phyloP scores from a whole-genome alignment of 306 rosid genomes.

The Calophaca sinica region DNA sequence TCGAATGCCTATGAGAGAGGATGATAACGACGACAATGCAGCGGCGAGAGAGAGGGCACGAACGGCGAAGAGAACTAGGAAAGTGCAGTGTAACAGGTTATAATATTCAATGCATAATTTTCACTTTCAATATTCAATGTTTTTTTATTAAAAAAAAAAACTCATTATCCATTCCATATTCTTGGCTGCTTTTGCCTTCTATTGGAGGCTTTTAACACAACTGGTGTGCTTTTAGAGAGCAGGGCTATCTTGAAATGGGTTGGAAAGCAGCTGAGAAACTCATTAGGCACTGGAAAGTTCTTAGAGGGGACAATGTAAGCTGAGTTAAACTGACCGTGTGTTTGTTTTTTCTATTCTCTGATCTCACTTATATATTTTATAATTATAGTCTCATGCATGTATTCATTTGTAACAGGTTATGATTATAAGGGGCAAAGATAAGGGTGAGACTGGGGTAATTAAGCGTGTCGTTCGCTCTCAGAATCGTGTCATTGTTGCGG shows the following conservation, averaged over 20 bases:
- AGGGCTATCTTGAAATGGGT: constrained; percentile 65
- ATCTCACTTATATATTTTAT: background rate
- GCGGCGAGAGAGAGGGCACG: too few relatives aligned
- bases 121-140: too few relatives aligned
- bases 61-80: too few relatives aligned
- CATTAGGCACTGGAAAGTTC: constrained; percentile 84
- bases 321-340: background rate
- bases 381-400: background rate
- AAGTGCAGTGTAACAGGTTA: too few relatives aligned
- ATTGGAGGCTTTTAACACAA: background rate
- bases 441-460: constrained; percentile 75
- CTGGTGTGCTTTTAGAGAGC: constrained; percentile 12
- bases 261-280: constrained; percentile 99
- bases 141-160: too few relatives aligned
- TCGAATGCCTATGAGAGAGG: too few relatives aligned
- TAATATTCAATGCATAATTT: too few relatives aligned
- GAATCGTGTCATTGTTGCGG: constrained; percentile 93
- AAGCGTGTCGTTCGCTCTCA: constrained; percentile 92
- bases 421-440: constrained; percentile 93
- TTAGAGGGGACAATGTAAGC: constrained; percentile 87
- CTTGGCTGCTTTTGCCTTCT: too few relatives aligned
- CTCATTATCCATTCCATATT: too few relatives aligned
- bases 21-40: too few relatives aligned
- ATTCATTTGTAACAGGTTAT: constrained; percentile 63
- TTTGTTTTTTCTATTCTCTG: background rate